Evolutionary conservation across 2,329 filamentous ascomycete genomes (phyloP), one percentile per base, ranked within the genome.

Genomic region (Ophiostoma ulmi): DNA sequence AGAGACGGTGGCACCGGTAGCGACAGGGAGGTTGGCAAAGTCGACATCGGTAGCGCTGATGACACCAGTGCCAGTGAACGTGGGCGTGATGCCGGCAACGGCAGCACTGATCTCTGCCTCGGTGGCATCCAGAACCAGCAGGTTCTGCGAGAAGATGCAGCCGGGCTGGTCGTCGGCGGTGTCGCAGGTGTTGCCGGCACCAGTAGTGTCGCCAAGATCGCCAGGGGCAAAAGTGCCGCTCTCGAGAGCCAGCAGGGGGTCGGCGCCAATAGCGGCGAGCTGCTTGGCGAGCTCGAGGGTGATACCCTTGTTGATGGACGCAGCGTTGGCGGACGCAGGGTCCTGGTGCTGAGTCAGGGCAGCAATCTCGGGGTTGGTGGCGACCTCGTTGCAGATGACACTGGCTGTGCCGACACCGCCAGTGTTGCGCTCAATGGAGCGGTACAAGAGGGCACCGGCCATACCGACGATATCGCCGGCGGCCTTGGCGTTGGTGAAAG

Each of bases 291-390:
- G 80, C 64, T 83, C 83, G 7, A 89, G 80, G 66, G 86, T 83
- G 74, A 90, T 85, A 48, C 81, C 80, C 80, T 89, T 89, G 82
- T 91, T 91, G 69, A 77, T 76, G 1, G 74, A 77, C 20, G 78
- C 78, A 67, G 81, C 79, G 17, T 83, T 82, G 14, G 88, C 86
- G 0, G 86, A 86, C 26, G 88, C 89, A 38, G 89, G 87, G 77
- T 91, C 89, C 79, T 91, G 88, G 79, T 91, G 88, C 79, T 90
- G 87, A 70, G 82, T 79, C 72, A 91, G 77, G 63, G 87, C 87
- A 38, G 83, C 85, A 75, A 91, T 89, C 80, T 91, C 88, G 2
- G 88, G 83, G 79, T 91, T 91, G 44, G 78, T 77, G 17, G 82
- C 81, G 20, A 88, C 86, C 58, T 79, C 81, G 79, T 78, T 83